A percentile compares a stretch with the other conserved stretches of the same genome.
These are phyloP conservation scores for Auricularia sp. DNA, from an alignment of 768 basidiomycete species.

Conservation along the genomic window DNA sequence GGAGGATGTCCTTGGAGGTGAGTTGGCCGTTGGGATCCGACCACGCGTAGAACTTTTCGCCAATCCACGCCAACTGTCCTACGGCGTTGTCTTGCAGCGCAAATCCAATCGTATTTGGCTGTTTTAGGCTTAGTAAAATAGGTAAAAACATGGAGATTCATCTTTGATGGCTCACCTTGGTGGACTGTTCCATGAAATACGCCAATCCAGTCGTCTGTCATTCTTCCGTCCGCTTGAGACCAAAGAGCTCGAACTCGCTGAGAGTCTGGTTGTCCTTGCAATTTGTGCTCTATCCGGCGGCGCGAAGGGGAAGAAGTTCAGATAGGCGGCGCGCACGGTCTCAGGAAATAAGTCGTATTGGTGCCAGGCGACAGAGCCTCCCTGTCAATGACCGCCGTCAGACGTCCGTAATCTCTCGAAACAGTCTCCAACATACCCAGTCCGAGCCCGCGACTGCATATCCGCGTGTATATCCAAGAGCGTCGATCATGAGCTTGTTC, in stretches of 20 bases:
- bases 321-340: slow-evolving; percentile 8
- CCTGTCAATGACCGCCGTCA: neutral
- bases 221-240: neutral
- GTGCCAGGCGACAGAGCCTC: slow-evolving; percentile 5
- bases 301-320: slow-evolving; percentile 8
- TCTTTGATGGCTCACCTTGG: neutral
- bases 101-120: slow-evolving; percentile 18
- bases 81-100: slow-evolving; percentile 18
- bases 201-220: slow-evolving; percentile 5
- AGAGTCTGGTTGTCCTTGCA: neutral
- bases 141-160: neutral
- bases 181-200: neutral
- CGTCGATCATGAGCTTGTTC: slow-evolving; percentile 18
- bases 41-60: slow-evolving; percentile 13
- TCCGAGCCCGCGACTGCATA: slow-evolving; percentile 17
- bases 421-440: slow-evolving; percentile 9
- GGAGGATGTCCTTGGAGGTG: slow-evolving; percentile 10
- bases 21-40: slow-evolving; percentile 8
- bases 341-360: slow-evolving; percentile 2
- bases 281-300: neutral
- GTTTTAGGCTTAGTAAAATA: neutral
- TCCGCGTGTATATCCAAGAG: slow-evolving; percentile 14
- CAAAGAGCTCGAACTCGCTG: slow-evolving; percentile 3
- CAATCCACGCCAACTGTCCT: slow-evolving; percentile 18
- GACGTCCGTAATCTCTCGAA: neutral